phyloP scores from a whole-genome alignment of 352 stramenopile species.

The Globisporangium spiculum region DNA sequence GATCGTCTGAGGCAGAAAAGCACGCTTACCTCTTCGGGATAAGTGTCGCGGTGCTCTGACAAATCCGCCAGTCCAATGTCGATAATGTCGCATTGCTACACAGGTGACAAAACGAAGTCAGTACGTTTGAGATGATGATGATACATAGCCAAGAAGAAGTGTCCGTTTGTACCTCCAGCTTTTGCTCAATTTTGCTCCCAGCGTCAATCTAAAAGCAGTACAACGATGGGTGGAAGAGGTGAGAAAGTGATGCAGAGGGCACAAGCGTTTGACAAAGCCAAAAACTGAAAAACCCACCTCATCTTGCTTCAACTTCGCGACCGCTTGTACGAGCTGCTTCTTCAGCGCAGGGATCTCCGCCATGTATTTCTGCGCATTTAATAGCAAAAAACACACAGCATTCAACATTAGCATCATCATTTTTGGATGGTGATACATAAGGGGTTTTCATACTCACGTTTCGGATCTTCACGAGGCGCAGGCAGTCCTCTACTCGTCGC shows the following conservation, averaged over 20 bases:
- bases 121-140: neutral
- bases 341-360: slow-evolving; percentile 51
- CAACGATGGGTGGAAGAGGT: neutral
- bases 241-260: neutral
- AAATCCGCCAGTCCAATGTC: slow-evolving; percentile 76
- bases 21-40: slow-evolving; percentile 58
- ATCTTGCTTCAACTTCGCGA: slow-evolving; percentile 58
- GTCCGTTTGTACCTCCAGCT: slow-evolving; percentile 52
- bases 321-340: slow-evolving; percentile 39
- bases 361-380: slow-evolving; percentile 56
- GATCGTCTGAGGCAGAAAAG: neutral
- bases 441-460: slow-evolving; percentile 49
- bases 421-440: neutral
- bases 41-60: slow-evolving; percentile 60
- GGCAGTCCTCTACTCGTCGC: slow-evolving; percentile 54
- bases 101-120: neutral
- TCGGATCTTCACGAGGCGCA: slow-evolving; percentile 70
- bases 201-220: slow-evolving; percentile 38
- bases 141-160: neutral
- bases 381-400: neutral
- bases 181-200: slow-evolving; percentile 61
- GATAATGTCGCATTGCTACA: slow-evolving; percentile 80
- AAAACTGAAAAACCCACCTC: slow-evolving; percentile 32
- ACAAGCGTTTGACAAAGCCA: neutral
- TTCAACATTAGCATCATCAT: neutral